Conservation (phyloP, 306 rosid species). For the Citrullus amarus region DNA sequence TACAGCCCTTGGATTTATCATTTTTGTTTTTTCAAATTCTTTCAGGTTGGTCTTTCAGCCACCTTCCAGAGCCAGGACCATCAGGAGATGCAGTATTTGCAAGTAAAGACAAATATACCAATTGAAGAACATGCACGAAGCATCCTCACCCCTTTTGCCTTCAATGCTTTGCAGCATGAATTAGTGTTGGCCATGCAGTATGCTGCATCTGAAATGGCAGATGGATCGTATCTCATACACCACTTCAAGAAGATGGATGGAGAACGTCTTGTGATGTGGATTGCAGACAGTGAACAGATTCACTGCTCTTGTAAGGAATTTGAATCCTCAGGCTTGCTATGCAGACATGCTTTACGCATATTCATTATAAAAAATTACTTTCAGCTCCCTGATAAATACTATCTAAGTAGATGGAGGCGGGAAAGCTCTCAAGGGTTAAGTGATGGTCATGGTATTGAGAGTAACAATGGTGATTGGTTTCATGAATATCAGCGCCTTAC, state of each 20-base stretch:
- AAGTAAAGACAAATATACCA: conserved; percentile 65
- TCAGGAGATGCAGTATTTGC: conserved; percentile 49
- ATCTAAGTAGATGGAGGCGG: conserved; percentile 57
- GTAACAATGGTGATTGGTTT: conserved; percentile 50
- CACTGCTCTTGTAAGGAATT: conserved; percentile 95
- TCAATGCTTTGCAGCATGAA: conserved; percentile 70
- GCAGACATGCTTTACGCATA: conserved; percentile 72
- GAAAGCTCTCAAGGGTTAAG: conserved; percentile 42
- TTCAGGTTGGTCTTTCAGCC: conserved; percentile 64
- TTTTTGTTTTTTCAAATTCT: conserved; percentile 15
- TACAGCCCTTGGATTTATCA: background rate
- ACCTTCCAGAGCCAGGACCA: conserved; percentile 43
- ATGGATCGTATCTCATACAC: conserved; percentile 57
- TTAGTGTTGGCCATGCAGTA: conserved; percentile 67
- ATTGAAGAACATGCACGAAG: conserved; percentile 79
- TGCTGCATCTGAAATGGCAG: conserved; percentile 61
- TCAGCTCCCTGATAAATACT: conserved; percentile 80
- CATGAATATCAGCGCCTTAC: conserved; percentile 63
- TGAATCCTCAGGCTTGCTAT: conserved; percentile 79
- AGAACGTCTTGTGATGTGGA: conserved; percentile 61
- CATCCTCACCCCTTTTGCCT: conserved; percentile 74
- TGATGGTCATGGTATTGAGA: conserved; percentile 27
- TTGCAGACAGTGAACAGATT: conserved; percentile 60
- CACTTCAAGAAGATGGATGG: conserved; percentile 72
- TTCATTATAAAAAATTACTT: conserved; percentile 63